A percentile compares a stretch with the other conserved stretches of the same genome.
These are phyloP conservation scores for Pichia sp. DNA, from an alignment of 1,139 yeast species.

Conservation along the genomic window DNA sequence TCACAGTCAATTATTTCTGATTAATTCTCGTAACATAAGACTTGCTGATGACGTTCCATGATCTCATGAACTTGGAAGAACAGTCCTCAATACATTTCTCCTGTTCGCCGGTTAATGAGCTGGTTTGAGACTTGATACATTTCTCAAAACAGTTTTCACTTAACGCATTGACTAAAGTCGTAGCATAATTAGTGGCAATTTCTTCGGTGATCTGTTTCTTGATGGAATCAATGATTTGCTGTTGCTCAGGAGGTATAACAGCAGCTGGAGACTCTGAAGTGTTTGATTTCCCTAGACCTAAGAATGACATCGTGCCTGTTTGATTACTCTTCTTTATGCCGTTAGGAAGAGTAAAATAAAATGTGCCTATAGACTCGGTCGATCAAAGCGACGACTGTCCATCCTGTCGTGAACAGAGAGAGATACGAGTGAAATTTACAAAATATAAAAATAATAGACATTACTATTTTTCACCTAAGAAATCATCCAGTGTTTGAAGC, in stretches of 20 bases:
- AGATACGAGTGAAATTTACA: too few relatives aligned
- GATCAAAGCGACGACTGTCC: too few relatives aligned
- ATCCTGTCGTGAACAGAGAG: too few relatives aligned
- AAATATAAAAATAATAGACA: too few relatives aligned
- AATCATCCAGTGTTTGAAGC: conserved; percentile 10
- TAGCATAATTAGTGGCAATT: conserved; percentile 82
- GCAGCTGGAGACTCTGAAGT: too few relatives aligned
- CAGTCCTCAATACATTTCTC: conserved; percentile 62
- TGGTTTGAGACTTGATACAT: conserved; percentile 51
- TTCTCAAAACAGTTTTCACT: conserved; percentile 85
- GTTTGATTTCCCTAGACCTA: too few relatives aligned
- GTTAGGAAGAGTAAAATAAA: too few relatives aligned
- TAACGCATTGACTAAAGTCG: conserved; percentile 75
- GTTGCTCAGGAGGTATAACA: too few relatives aligned
- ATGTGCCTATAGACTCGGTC: too few relatives aligned
- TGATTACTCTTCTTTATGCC: too few relatives aligned
- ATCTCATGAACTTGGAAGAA: conserved; percentile 79
- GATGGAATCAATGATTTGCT: too few relatives aligned
- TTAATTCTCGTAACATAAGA: conserved; percentile 63
- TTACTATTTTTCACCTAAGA: neutral
- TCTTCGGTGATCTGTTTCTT: conserved; percentile 74
- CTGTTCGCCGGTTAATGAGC: conserved; percentile 33
- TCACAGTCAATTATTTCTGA: conserved; percentile 8
- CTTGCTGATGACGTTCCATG: conserved; percentile 81
- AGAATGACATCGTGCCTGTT: too few relatives aligned